A percentile compares a stretch with the other conserved stretches of the same genome.
phyloP scores from a whole-genome alignment of 805 yeast genomes.

The Candida sithepensis region DNA sequence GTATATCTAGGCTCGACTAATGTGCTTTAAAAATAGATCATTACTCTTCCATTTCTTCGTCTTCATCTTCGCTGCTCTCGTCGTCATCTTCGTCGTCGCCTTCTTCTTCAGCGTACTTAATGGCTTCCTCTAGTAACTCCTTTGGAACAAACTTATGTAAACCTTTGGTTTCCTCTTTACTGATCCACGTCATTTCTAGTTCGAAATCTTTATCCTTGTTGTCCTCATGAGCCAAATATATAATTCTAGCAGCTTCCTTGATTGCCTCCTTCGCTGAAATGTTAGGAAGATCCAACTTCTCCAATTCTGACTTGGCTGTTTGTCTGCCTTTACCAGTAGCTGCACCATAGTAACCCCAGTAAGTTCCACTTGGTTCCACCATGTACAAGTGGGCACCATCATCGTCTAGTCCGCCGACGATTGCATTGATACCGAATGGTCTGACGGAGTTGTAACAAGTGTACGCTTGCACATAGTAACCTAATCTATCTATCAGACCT shows the following conservation, averaged over 20 bases:
- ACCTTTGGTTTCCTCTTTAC: slow-evolving; percentile 72
- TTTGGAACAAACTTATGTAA: slow-evolving; percentile 77
- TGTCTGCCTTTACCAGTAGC: slow-evolving; percentile 99
- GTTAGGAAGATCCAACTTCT: slow-evolving; percentile 73
- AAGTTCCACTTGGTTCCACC: slow-evolving; percentile 96
- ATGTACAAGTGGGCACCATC: slow-evolving; percentile 85
- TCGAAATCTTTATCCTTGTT: slow-evolving; percentile 97
- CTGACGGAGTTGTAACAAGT: slow-evolving; percentile 96
- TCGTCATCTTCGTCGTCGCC: slow-evolving; percentile 70
- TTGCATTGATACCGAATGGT: slow-evolving; percentile 93
- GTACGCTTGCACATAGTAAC: slow-evolving; percentile 90
- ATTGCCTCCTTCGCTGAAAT: slow-evolving; percentile 79
- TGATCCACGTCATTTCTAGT: slow-evolving; percentile 89
- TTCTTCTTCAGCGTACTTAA: slow-evolving; percentile 76
- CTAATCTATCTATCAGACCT: slow-evolving; percentile 80
- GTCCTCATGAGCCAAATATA: slow-evolving; percentile 94
- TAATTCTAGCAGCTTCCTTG: slow-evolving; percentile 89
- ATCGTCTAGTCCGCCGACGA: slow-evolving; percentile 89
- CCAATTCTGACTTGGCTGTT: slow-evolving; percentile 94
- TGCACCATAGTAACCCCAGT: slow-evolving; percentile 97
- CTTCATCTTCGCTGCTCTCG: slow-evolving; percentile 29
- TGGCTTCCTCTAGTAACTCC: slow-evolving; percentile 78
- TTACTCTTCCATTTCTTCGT: slow-evolving; percentile 33
- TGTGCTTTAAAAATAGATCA: not conserved
- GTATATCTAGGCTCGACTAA: not conserved